Conservation (phyloP, 768 basidiomycete species). For the Kockovaella imperatae region DNA sequence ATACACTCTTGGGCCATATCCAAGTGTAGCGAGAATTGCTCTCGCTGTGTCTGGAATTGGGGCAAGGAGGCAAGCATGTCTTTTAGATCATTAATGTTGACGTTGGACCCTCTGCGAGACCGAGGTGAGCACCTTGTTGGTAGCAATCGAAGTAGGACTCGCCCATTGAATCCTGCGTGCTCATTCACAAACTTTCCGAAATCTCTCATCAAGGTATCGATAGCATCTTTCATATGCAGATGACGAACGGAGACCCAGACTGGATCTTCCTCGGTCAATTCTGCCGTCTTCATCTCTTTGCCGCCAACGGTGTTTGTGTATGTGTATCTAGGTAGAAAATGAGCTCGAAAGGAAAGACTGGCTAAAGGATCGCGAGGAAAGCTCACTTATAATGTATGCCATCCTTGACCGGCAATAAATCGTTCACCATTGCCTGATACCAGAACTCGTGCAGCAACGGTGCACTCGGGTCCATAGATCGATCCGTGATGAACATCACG, state of each 20-base stretch:
- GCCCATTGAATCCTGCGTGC: constrained; percentile 88
- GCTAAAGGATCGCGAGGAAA: neutral
- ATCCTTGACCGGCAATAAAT: constrained; percentile 78
- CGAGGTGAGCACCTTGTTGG: neutral
- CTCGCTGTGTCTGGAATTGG: constrained; percentile 88
- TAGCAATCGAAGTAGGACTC: constrained; percentile 22
- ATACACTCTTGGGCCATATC: constrained; percentile 98
- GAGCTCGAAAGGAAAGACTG: neutral
- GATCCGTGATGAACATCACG: constrained; percentile 84
- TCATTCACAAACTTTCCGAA: constrained; percentile 92
- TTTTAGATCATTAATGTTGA: constrained; percentile 93
- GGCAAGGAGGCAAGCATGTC: constrained; percentile 95
- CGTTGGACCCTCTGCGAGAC: constrained; percentile 69
- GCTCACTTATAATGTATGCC: constrained; percentile 77
- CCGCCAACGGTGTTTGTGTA: constrained; percentile 79
- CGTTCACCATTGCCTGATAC: constrained; percentile 98
- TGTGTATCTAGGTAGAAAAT: constrained; percentile 59
- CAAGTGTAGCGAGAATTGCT: constrained; percentile 91
- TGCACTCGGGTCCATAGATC: constrained; percentile 86
- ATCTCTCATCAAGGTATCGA: constrained; percentile 91
- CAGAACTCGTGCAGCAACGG: constrained; percentile 96
- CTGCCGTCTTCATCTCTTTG: constrained; percentile 80
- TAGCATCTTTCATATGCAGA: constrained; percentile 97
- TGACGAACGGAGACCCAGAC: constrained; percentile 91
- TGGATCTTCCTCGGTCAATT: constrained; percentile 73